Evolutionary conservation across 2,329 filamentous ascomycete genomes (phyloP), one percentile per base, ranked within the genome.

Genomic region (Cladorrhinum sp.): DNA sequence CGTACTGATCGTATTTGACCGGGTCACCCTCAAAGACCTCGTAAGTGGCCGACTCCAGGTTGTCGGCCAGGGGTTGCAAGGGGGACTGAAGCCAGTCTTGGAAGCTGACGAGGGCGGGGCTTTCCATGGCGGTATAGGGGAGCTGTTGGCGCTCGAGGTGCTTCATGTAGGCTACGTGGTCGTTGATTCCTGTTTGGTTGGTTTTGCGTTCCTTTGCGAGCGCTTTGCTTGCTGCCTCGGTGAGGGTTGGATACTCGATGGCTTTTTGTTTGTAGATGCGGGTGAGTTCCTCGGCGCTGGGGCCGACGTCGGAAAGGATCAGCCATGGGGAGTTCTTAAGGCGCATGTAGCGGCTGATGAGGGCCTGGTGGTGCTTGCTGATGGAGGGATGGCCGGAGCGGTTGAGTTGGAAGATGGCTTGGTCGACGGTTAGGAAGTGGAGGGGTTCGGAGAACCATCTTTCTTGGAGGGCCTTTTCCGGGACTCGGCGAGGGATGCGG

Each of bases 11-110:
- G 73, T 99, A 99, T 76, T 99, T 99, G 76, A 99, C 90, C 0
- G 95, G 95, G 66, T 99, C 96, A 67, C 96, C 96, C 74, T 99
- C 95, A 70, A 99, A 99, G 1, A 98, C 94, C 73, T 99, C 95
- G 74, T 99, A 99, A 0, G 95, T 99, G 48, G 96, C 90, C 52
- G 92, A 96, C 73, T 99, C 96, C 14, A 99, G 82, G 68, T 99
- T 99, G 74, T 99, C 95, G 0, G 94, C 94, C 14, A 99, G 81
- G 0, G 95, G 95, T 73, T 99, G 96, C 46, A 99, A 80, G 2
- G 95, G 95, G 1, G 93, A 93, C 74, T 99, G 95, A 10, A 99
- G 81, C 81, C 95, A 99, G 74, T 99, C 95, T 71, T 99, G 96
- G 85, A 86, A 83, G 67, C 77, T 83, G 3, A 77, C 80, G 60